phyloP scores from a whole-genome alignment of 169 alveolate genomes.

The Cryptosporidium parvum region DNA sequence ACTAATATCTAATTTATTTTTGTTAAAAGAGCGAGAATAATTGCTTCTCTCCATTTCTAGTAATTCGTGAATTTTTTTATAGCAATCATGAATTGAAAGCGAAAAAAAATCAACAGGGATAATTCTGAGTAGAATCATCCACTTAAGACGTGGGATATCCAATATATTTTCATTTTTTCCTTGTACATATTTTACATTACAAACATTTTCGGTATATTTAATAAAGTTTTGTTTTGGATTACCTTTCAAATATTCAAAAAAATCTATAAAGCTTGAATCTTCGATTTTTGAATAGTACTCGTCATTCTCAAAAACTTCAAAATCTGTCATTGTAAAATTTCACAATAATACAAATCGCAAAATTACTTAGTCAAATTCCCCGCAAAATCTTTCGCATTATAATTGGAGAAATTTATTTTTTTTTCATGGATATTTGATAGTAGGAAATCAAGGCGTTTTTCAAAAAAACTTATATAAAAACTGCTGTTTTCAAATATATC shows the following conservation, averaged over 20 bases:
- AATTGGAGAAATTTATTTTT: neutral
- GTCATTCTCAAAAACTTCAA: constrained; percentile 50
- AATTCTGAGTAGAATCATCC: constrained; percentile 47
- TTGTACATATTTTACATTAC: neutral
- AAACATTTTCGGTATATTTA: constrained; percentile 45
- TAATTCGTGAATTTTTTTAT: neutral
- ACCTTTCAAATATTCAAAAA: constrained; percentile 20
- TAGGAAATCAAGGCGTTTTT: neutral
- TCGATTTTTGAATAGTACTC: constrained; percentile 35
- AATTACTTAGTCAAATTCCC: neutral
- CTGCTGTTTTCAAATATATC: neutral
- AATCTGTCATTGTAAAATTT: constrained; percentile 4
- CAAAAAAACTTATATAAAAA: neutral
- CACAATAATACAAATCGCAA: neutral
- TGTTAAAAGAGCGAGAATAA: constrained; percentile 23
- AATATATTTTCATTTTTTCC: neutral
- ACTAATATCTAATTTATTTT: constrained; percentile 28
- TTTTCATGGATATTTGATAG: constrained; percentile 13
- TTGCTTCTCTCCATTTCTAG: constrained; percentile 5
- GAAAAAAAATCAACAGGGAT: constrained; percentile 26
- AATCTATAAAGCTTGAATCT: neutral
- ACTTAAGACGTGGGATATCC: constrained; percentile 57
- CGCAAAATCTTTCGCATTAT: constrained; percentile 19
- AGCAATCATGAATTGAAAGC: constrained; percentile 14
- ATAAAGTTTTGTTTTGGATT: constrained; percentile 48